Base-by-base conservation (phyloP, 768 basidiomycete species). In the Russula ochroleuca region DNA sequence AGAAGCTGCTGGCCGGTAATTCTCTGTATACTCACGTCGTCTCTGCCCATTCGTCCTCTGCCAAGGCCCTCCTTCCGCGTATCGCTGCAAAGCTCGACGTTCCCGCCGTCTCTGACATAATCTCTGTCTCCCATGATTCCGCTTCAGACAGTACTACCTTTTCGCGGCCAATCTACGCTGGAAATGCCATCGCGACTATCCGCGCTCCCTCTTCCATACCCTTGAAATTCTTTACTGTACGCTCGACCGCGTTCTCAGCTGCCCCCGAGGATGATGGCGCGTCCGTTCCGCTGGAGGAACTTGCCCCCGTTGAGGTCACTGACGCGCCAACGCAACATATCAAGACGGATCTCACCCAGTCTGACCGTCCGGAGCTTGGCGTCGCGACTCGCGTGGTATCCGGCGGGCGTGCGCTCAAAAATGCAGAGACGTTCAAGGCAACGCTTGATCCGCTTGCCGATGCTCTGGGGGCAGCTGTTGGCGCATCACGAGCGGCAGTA, bases 401-500 rank as follows among this genome's bases (percentile, higher is more conserved):
- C 4, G 97, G 97, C 61, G 97, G 97, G 21, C 83, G 97, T 57
- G 96, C 95, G 7, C 78, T 98, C 71, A 98, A 97, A 81, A 90
- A 90, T 67, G 90, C 92, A 40, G 90, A 94, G 71, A 94, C 89
- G n/a, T 99, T 99, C 76, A 83, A 87, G 57, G 75, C 81, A 35
- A 88, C 88, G 11, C 78, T 98, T 41, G 88, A 94, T 70, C 97
- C 97, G 0, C 83, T 98, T 19, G 97, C 96, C 2, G 97, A 98
- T 72, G 86, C 81, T 1, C 81, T 99, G 23, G 93, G 92, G 45
- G 97, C 97, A 10, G 96, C 96, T 33, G 91, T 99, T 64, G 97
- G 97, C 63, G 97, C 97, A n/a, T 94, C 92, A 21, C 86, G 97
- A 59, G 97, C 97, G 6, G 97, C 97, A 4, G 97, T 99, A 19